These are phyloP conservation scores for Debaryomyces subglobosus DNA, from an alignment of 1,139 yeast genomes.

Conservation along the genomic window DNA sequence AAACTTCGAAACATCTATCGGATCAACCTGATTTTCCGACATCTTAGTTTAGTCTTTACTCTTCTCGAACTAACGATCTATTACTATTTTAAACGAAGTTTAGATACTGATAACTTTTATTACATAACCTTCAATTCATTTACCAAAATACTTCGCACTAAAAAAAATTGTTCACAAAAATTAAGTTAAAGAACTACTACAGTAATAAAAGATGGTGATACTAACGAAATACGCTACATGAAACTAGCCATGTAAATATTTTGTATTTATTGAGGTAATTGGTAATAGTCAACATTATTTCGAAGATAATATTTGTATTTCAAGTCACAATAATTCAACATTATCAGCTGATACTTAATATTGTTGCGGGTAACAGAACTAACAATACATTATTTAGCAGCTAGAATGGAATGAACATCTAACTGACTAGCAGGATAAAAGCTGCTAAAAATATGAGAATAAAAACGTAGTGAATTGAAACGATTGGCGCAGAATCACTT, in stretches of 20 bases:
- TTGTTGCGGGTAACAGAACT: background rate
- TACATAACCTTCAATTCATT: conserved; percentile 4
- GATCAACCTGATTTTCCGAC: conserved; percentile 9
- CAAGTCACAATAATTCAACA: background rate
- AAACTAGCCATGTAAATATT: background rate
- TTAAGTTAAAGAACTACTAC: conserved; percentile 3
- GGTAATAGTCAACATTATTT: background rate
- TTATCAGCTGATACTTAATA: background rate
- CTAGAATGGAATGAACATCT: background rate
- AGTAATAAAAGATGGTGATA: background rate
- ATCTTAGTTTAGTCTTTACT: conserved; percentile 4
- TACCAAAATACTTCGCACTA: conserved; percentile 1
- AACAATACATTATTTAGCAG: background rate
- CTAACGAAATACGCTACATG: background rate
- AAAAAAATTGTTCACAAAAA: conserved; percentile 7
- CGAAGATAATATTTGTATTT: background rate
- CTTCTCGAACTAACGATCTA: background rate
- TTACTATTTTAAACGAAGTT: background rate
- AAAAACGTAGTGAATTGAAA: background rate
- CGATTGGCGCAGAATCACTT: background rate
- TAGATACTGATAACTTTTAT: conserved; percentile 4
- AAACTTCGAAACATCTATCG: conserved; percentile 16
- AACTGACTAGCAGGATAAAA: background rate
- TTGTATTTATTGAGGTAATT: background rate
- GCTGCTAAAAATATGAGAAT: background rate